These are phyloP conservation scores for Syzygium syzygioides DNA, from an alignment of 441 rosid genomes.

Conservation along the genomic window DNA sequence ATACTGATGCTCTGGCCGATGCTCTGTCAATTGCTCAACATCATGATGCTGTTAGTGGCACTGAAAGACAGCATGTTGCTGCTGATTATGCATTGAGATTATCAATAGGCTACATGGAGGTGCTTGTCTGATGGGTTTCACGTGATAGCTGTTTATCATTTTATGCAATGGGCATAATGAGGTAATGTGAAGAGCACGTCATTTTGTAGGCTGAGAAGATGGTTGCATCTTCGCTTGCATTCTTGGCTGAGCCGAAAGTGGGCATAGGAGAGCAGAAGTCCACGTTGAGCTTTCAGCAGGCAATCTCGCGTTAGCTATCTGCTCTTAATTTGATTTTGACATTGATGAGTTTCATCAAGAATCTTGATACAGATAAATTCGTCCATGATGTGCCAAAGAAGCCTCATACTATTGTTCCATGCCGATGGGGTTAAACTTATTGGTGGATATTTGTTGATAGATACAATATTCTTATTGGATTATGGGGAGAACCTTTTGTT, in stretches of 20 bases:
- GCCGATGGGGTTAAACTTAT: background rate
- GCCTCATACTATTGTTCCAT: background rate
- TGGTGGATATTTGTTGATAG: background rate
- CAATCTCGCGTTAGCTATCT: conserved; percentile 9
- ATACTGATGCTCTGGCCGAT: conserved; percentile 87
- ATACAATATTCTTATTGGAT: background rate
- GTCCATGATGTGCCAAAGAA: background rate
- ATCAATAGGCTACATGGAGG: conserved; percentile 86
- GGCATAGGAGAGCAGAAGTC: conserved; percentile 25
- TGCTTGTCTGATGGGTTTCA: conserved; percentile 18
- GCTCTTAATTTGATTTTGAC: background rate
- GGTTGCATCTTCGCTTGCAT: conserved; percentile 76
- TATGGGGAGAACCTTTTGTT: background rate
- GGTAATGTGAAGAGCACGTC: background rate
- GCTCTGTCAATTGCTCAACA: conserved; percentile 96
- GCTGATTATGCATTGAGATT: conserved; percentile 89
- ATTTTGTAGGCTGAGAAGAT: conserved; percentile 79
- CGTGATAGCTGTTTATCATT: background rate
- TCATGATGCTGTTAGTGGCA: conserved; percentile 98
- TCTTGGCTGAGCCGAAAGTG: conserved; percentile 46
- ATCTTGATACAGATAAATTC: background rate
- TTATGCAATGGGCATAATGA: background rate
- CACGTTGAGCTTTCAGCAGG: conserved; percentile 67
- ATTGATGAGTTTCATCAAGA: background rate
- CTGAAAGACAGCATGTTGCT: conserved; percentile 96